Evolutionary conservation across 1,284 basidiomycete genomes (phyloP), one percentile per base, ranked within the genome.

Genomic region (Cryptococcus maquisensis): DNA sequence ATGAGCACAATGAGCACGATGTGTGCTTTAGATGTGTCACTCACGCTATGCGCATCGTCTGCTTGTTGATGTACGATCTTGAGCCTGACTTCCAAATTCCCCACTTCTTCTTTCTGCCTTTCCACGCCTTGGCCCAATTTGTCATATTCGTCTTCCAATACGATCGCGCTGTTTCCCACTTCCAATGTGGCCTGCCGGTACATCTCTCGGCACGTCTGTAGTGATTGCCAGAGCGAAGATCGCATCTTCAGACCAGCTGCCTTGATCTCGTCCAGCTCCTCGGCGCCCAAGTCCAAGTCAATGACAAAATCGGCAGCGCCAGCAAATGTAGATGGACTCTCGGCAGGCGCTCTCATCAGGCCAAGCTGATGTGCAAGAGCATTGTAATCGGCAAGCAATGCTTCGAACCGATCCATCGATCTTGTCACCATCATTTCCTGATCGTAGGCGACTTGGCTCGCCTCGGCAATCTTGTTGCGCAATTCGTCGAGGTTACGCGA

Each of bases 391-490:
- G 89, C 85, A 4, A 90, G 74, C 10, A 85, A 83, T 61, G 87
- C 85, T 71, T 93, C 90, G 39, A 89, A 84, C 21, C 84, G 83
- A 23, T 86, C 84, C 44, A 83, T 85, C 41, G 87, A 84, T 65
- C 87, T 86, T 3, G 87, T 84, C 55, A 90, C 82, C 49, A 81
- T 81, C 55, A 93, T 85, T 70, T 93, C 90, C 37, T 88, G 81
- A 21, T 84, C 83, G 76, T 86, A 84, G 40, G 87, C 81, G 6
- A 76, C 71, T 65, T 85, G 83, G 54, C 85, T 84, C 1, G 84
- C 83, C 62, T 91, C 87, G 0, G 82, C 74, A 9, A 87, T 83
- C 68, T 86, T 90, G 63, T 81, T 80, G 59, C 83, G 84, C 43
- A 91, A 81, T 55, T 89, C 88, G 63, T 87, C 86, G 38, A 90